Conservation (phyloP, 371 early-diverging fungal species). For the Synchytrium microbalum region DNA sequence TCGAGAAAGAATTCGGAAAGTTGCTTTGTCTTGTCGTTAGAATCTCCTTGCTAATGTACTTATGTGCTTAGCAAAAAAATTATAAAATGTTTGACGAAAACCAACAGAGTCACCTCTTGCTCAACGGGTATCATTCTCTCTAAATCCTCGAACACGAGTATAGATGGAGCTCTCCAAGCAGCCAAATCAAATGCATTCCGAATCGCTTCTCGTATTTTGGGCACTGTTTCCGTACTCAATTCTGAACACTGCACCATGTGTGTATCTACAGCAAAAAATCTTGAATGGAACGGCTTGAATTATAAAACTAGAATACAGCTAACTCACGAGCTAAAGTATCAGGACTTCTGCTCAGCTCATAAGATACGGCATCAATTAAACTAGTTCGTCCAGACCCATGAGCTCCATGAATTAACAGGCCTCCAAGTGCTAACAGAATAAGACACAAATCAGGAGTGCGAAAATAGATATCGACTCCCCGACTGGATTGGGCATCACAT, state of each 20-base stretch:
- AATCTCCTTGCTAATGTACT: background rate
- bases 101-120: slow-evolving; percentile 69
- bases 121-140: slow-evolving; percentile 61
- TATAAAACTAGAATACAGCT: slow-evolving; percentile 2
- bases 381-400: slow-evolving; percentile 84
- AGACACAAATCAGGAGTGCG: too few relatives aligned
- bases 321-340: slow-evolving; percentile 52
- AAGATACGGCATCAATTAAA: slow-evolving; percentile 47
- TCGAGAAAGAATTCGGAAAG: slow-evolving; percentile 58
- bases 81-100: slow-evolving; percentile 24
- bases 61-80: background rate
- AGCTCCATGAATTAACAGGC: slow-evolving; percentile 70
- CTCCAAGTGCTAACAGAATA: slow-evolving; percentile 45
- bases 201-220: slow-evolving; percentile 55
- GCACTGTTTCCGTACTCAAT: slow-evolving; percentile 51
- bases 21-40: slow-evolving; percentile 40
- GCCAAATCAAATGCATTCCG: slow-evolving; percentile 57
- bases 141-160: slow-evolving; percentile 37
- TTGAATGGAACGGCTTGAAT: background rate
- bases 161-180: slow-evolving; percentile 53
- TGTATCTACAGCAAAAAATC: slow-evolving; percentile 7
- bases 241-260: slow-evolving; percentile 53
- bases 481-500: too few relatives aligned
- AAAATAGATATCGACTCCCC: too few relatives aligned
- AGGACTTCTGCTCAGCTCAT: slow-evolving; percentile 26